These are phyloP conservation scores for Trichophyton equinum DNA, from an alignment of 2,329 filamentous ascomycete species.

Conservation along the genomic window DNA sequence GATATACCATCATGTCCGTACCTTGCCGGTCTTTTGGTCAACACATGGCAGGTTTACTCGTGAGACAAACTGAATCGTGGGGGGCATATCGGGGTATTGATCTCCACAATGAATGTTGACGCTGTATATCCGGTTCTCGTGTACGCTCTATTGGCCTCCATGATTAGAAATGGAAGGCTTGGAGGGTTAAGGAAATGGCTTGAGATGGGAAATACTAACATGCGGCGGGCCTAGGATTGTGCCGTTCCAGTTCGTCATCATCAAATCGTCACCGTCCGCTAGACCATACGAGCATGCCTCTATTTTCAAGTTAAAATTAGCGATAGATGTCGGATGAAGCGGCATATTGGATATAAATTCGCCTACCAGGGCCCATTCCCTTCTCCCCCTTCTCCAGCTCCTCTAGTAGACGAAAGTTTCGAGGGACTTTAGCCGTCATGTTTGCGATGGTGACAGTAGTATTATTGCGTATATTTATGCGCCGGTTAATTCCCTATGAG, in stretches of 20 bases:
- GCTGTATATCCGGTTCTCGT: constrained; percentile 98
- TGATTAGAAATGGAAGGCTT: neutral
- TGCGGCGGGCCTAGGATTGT: constrained; percentile 95
- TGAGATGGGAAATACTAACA: constrained; percentile 43
- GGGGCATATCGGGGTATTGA: constrained; percentile 78
- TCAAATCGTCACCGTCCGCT: constrained; percentile 81
- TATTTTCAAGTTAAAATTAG: constrained; percentile 25
- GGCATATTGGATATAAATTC: neutral
- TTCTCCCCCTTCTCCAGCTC: constrained; percentile 99
- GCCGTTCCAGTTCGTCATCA: constrained; percentile 98
- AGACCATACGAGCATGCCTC: constrained; percentile 96
- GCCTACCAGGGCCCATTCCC: constrained; percentile 66
- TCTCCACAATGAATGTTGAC: constrained; percentile 91
- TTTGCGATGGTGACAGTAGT: constrained; percentile 6
- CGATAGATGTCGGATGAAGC: neutral
- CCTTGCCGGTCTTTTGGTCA: constrained; percentile 62
- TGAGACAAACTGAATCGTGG: constrained; percentile 81
- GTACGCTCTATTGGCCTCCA: constrained; percentile 55
- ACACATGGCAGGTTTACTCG: constrained; percentile 96
- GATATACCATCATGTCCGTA: constrained; percentile 23
- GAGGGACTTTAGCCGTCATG: constrained; percentile 67
- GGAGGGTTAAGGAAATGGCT: neutral
- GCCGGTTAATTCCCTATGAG: neutral
- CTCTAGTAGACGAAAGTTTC: constrained; percentile 92
- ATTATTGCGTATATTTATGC: neutral